Conservation (phyloP, 2,329 filamentous ascomycete genomes). For the Cladosporium sphaerospermum region DNA sequence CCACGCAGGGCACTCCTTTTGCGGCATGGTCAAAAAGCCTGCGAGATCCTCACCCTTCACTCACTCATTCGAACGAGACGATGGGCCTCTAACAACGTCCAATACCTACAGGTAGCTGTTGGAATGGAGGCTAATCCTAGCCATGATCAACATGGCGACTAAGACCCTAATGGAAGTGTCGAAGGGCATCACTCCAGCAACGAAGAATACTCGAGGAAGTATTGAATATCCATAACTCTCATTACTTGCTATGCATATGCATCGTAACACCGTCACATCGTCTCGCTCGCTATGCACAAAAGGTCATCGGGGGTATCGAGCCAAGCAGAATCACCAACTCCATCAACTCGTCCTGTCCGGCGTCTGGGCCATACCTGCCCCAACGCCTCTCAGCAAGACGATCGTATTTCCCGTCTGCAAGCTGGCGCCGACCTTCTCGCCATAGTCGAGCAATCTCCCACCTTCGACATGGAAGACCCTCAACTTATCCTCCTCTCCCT, state of each 20-base stretch:
- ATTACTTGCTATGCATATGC: background rate
- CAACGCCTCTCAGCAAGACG: constrained; percentile 78
- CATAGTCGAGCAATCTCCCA: constrained; percentile 78
- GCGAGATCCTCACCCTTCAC: no score
- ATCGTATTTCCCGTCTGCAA: constrained; percentile 82
- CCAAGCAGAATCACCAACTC: background rate
- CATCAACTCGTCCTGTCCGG: constrained; percentile 22
- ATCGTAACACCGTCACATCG: background rate
- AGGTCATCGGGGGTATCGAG: constrained; percentile 2
- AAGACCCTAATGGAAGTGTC: no score
- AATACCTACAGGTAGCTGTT: no score
- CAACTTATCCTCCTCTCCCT: constrained; percentile 70
- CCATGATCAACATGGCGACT: no score
- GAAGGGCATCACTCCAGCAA: no score
- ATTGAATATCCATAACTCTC: no score
- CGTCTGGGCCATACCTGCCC: constrained; percentile 45
- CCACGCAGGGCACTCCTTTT: no score
- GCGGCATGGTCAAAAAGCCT: no score
- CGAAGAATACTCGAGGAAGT: no score
- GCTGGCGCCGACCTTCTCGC: constrained; percentile 70
- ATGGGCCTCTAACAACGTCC: no score
- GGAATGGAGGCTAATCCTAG: no score
- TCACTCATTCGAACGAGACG: no score
- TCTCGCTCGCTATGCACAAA: constrained; percentile 2
- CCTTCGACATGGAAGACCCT: constrained; percentile 91